Evolutionary conservation across 306 rosid genomes (phyloP), one percentile per base, ranked within the genome.

Genomic region (Cucurbita moschata): DNA sequence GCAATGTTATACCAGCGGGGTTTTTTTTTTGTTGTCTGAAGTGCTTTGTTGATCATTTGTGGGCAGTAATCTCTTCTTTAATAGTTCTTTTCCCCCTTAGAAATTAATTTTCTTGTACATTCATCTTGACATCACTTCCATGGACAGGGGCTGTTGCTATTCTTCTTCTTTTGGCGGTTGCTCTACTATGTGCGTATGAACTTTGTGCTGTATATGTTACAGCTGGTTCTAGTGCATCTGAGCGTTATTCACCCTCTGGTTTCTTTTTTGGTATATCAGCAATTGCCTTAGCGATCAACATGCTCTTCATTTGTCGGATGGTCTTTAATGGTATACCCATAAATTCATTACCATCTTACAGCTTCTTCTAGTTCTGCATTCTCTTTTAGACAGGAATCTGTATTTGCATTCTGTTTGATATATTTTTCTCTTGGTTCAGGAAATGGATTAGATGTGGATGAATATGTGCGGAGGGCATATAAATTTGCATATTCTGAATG

Each of bases 251-350:
- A 16, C 96, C 99, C 64, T 95, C 99, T 65, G 99, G 99, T 83
- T 95, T 95, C 96, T 95, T 95, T 86, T 95, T 95, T 83, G 99
- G 99, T 64, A 97, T 95, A 79, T 95, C 99, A 67, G 99, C 99
- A 82, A 87, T 95, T 85, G 96, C 99, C 82, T 85, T 95, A 78
- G 99, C 99, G 13, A 91, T 95, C 87, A 95, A 95, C 96, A 95
- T 95, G 99, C 91, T 95, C 81, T 91, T 95, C 79, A 95, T 95
- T 74, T 95, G 97, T 85, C 86, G 99, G 76, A 95, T 95, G 96
- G 91, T 95, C 75, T 95, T 95, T 78, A 89, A 95, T 83, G 99
- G 99, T 95, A 91, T 70, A 78, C 63, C 19, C 74, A 76, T 37
- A 78, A 67, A 38, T 55, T 67, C 40, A 61, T 65, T 75, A 42